Conservation (phyloP, 768 basidiomycete genomes). For the Suillus tomentosus region DNA sequence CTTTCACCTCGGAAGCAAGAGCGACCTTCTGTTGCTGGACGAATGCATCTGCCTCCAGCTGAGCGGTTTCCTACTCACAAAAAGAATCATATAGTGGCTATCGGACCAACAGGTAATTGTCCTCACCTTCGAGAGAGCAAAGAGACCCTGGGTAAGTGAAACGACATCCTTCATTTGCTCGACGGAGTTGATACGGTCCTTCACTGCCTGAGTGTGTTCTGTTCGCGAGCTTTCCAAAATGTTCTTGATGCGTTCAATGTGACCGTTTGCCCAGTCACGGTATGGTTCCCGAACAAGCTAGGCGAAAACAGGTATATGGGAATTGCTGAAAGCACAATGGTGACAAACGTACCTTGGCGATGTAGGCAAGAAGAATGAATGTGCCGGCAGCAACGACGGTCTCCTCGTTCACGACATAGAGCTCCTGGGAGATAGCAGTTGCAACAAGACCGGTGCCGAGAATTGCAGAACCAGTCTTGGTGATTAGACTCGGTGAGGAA, state of each 20-base stretch:
- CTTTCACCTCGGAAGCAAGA: slow-evolving; percentile 86
- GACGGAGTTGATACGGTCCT: slow-evolving; percentile 90
- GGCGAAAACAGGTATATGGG: slow-evolving; percentile 18
- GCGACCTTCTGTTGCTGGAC: slow-evolving; percentile 87
- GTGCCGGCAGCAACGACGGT: slow-evolving; percentile 85
- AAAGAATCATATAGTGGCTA: neutral
- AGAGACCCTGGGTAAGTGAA: slow-evolving; percentile 85
- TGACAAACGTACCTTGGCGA: slow-evolving; percentile 67
- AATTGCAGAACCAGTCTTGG: slow-evolving; percentile 92
- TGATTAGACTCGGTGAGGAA: slow-evolving; percentile 83
- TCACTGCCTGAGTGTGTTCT: slow-evolving; percentile 92
- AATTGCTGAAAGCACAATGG: slow-evolving; percentile 7
- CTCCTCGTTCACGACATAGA: slow-evolving; percentile 98
- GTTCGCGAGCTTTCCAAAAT: slow-evolving; percentile 80
- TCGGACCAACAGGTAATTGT: neutral
- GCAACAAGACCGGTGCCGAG: slow-evolving; percentile 88
- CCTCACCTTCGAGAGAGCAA: slow-evolving; percentile 85
- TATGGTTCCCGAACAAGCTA: slow-evolving; percentile 86
- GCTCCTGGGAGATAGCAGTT: slow-evolving; percentile 93
- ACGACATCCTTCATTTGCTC: slow-evolving; percentile 96
- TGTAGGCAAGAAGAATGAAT: slow-evolving; percentile 77
- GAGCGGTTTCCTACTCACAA: slow-evolving; percentile 76
- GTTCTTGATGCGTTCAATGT: slow-evolving; percentile 81
- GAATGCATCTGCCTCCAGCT: slow-evolving; percentile 87
- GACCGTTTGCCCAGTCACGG: slow-evolving; percentile 86